These are phyloP conservation scores for Vinca minor DNA, from an alignment of 257 asterid genomes.

Conservation along the genomic window DNA sequence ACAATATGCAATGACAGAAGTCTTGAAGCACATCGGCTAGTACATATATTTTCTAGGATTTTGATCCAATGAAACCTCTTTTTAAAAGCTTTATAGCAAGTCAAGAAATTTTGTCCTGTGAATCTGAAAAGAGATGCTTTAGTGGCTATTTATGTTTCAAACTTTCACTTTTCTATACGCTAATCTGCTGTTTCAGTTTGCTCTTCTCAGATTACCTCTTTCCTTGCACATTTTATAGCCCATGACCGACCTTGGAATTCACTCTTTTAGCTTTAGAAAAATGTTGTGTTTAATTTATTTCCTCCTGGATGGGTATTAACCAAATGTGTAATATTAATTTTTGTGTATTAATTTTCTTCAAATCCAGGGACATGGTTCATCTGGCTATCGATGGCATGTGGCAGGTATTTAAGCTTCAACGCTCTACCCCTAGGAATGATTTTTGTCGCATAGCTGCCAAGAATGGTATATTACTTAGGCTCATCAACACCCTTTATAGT, in stretches of 20 bases:
- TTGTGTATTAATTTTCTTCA: constrained; percentile 13
- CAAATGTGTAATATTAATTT: constrained; percentile 15
- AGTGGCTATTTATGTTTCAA: not conserved
- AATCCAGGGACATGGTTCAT: constrained; percentile 95
- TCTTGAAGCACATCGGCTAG: no score
- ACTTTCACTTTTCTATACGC: not conserved
- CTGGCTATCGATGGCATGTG: constrained; percentile 99
- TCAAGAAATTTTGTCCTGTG: not conserved
- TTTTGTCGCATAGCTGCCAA: constrained; percentile 92
- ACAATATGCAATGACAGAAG: no score
- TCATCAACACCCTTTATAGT: constrained; percentile 84
- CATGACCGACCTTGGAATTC: not conserved
- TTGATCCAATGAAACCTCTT: not conserved
- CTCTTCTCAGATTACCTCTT: not conserved
- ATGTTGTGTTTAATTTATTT: not conserved
- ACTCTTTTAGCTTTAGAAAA: not conserved
- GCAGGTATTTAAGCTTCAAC: constrained; percentile 98
- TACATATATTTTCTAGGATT: not conserved
- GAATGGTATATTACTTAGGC: constrained; percentile 86
- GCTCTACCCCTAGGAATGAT: constrained; percentile 84
- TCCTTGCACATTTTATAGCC: not conserved
- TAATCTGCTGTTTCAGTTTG: not conserved
- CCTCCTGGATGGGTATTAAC: not conserved
- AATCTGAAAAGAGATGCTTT: not conserved
- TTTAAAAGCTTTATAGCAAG: not conserved